Percentiles rank a stretch among this genome's conserved stretches.
Evolutionary conservation across 2,329 filamentous ascomycete genomes (phyloP).

Genomic region (Aspergillus sp.): DNA sequence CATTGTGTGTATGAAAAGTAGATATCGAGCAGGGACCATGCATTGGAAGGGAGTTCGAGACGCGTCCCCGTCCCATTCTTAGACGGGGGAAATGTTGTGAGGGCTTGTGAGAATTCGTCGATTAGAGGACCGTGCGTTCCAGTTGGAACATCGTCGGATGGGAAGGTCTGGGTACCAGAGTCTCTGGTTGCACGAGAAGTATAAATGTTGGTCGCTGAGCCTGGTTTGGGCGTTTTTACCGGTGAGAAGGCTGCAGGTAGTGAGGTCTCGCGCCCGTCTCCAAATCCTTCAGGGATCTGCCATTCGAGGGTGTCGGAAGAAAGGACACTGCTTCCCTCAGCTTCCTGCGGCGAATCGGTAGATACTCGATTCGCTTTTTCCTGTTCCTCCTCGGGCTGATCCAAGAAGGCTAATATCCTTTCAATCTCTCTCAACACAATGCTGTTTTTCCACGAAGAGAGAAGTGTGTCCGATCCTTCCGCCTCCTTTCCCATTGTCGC

Average conservation of each 20-base stretch:
- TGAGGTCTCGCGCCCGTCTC: conserved; percentile 13
- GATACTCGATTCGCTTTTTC: conserved; percentile 21
- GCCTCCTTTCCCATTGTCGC: conserved; percentile 34
- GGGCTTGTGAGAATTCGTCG: not conserved
- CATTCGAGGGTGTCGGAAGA: conserved; percentile 28
- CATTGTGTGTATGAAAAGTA: conserved; percentile 73
- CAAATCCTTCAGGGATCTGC: conserved; percentile 24
- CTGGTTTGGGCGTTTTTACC: conserved; percentile 15
- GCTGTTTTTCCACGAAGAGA: conserved; percentile 60
- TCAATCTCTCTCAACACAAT: conserved; percentile 60
- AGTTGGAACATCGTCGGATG: conserved; percentile 1
- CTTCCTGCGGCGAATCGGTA: conserved; percentile 23
- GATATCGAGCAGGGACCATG: conserved; percentile 58
- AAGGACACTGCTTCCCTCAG: conserved; percentile 26
- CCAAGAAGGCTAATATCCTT: conserved; percentile 49
- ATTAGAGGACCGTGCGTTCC: not conserved
- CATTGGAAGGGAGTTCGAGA: conserved; percentile 48
- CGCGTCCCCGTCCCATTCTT: not conserved
- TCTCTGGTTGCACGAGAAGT: conserved; percentile 16
- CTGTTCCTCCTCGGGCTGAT: conserved; percentile 34
- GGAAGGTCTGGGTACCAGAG: conserved; percentile 20
- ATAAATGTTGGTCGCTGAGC: conserved; percentile 7
- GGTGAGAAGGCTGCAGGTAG: conserved; percentile 19
- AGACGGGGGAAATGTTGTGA: not conserved
- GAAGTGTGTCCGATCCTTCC: conserved; percentile 52